phyloP scores from a whole-genome alignment of 345 rosid species.

The Citropsis articulata region DNA sequence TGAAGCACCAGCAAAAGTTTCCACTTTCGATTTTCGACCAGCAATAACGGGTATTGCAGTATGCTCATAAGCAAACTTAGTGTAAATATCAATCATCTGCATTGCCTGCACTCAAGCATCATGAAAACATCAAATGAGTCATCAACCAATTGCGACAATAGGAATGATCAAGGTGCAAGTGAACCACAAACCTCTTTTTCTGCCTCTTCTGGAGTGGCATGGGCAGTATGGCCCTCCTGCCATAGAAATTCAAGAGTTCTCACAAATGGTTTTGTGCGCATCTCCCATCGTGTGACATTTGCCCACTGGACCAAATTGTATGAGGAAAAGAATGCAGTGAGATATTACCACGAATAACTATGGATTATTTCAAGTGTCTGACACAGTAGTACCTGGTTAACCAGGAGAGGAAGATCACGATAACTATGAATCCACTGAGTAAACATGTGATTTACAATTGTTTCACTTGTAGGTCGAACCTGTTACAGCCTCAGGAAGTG shows the following conservation, averaged over 20 bases:
- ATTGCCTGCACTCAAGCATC: conserved; percentile 59
- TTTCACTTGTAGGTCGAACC: conserved; percentile 97
- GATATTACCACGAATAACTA: neutral
- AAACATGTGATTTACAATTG: conserved; percentile 94
- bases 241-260: conserved; percentile 96
- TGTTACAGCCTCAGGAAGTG: conserved; percentile 85
- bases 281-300: conserved; percentile 96
- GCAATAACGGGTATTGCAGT: conserved; percentile 93
- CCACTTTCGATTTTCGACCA: conserved; percentile 83
- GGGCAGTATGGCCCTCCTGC: conserved; percentile 99
- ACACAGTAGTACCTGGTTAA: conserved; percentile 64
- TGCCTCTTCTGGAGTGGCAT: conserved; percentile 84
- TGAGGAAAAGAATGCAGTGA: neutral
- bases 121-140: conserved; percentile 23
- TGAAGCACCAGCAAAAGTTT: conserved; percentile 92
- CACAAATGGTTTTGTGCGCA: conserved; percentile 89
- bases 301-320: conserved; percentile 60
- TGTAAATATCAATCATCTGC: conserved; percentile 86
- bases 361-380: neutral
- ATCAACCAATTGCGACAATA: neutral
- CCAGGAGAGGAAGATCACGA: conserved; percentile 93
- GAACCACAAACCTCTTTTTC: conserved; percentile 70
- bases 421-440: conserved; percentile 97
- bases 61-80: conserved; percentile 87
- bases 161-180: conserved; percentile 11